Evolutionary conservation across 495 filamentous ascomycete species (phyloP), one percentile per base, ranked within the genome.

Genomic region (Aspergillus carlsbadensis): DNA sequence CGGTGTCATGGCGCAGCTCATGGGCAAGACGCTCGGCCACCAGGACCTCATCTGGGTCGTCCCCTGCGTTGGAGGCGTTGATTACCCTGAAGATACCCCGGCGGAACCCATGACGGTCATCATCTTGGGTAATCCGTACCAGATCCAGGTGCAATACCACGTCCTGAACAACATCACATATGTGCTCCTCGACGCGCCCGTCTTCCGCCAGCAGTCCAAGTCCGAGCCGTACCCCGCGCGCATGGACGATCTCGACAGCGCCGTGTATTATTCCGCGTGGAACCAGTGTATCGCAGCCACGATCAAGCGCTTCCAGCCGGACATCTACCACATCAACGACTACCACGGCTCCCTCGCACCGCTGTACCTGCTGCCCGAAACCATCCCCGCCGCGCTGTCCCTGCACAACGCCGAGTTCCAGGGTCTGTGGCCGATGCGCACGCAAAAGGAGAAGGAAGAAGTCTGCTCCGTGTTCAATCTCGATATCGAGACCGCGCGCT

Each of bases 241-340:
- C 31, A 89, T 89, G 86, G 86, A 89, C 61, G 85, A 89, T 62
- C 75, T 89, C 37, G 83, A 87, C 52, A 81, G 77, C 59, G 86
- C 86, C 26, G 81, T 89, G 29, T 84, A 87, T 66, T 89, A 89
- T 61, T 86, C 84, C 0, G 84, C 86, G 0, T 89, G 86, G 86
- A 89, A 89, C 57, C 79, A 80, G 57, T 88, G 85, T 61, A 86
- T 88, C 58, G 84, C 86, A 0, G 73, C 84, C 46, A 68, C 85
- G 0, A 78, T 87, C 52, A 79, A 74, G 40, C 74, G 78, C 5
- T 81, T 81, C 46, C 82, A 84, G 0, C 74, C 87, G 43, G 86
- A 90, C 59, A 64, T 91, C 22, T 91, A 91, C 65, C 87, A 91
- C 66, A 86, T 90, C 66, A 91, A 91, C 70, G 87, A 91, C 61